Evolutionary conservation across 192 early-diverging fungal genomes (phyloP), one percentile per base, ranked within the genome.

Genomic region (Ambispora gerdemannii): DNA sequence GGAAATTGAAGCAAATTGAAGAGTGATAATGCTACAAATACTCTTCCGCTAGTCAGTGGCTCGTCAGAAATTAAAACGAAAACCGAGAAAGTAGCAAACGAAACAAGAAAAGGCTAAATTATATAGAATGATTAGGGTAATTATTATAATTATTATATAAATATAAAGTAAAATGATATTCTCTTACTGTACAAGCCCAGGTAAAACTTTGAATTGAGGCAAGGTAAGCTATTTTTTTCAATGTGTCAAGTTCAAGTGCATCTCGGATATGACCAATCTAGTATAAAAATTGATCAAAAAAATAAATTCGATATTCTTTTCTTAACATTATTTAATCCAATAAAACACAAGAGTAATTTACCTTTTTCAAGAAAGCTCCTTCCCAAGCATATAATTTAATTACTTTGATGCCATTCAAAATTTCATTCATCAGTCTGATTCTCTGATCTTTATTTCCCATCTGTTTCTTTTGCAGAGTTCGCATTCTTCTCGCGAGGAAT

Each of bases 351-450:
- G n/a, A n/a, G n/a, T n/a, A n/a, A 50, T 74, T 63, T 47, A 91
- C 84, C 73, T 83, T 87, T 72, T 92, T 78, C 62, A 91, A 73
- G 69, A 96, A 95, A 27, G 90, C 82, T 0, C 76, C 76, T 75
- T 95, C 94, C 93, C 93, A 98, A 27, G 96, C 94, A 73, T 96
- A 98, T 31, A 98, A 81, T 74, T 96, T 98, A 82, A 98, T 95
- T 20, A 98, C 92, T 68, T 91, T 92, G 70, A 95, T 94, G 36
- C 93, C 96, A 58, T 89, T 90, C 71, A 98, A 73, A 11, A 92
- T 73, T 80, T 98, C 96, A 76, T 95, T 85, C 76, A 76, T 76
- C 32, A 75, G 35, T 52, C 71, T 78, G 49, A 80, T 80, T 28
- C 78, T 50, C 3, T 73, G 72, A 32, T 80, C 78, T 74, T 94